phyloP scores from a whole-genome alignment of 1,284 basidiomycete species.

The Exsudoporus floridanus region DNA sequence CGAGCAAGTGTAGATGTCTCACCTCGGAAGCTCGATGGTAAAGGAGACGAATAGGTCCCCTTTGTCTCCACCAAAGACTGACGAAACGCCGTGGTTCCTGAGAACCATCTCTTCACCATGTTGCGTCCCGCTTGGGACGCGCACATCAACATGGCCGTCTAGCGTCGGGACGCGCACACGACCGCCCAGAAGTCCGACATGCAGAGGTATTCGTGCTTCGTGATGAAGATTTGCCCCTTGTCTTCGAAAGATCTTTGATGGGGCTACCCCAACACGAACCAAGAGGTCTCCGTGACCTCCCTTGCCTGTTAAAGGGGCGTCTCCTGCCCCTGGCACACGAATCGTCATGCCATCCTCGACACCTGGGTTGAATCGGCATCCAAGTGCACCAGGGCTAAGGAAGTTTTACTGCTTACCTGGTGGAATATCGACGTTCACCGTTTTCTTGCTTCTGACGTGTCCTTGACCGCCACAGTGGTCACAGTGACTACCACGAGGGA shows the following conservation, averaged over 20 bases:
- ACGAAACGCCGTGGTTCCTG: slow-evolving; percentile 83
- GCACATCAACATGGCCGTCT: slow-evolving; percentile 94
- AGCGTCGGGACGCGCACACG: slow-evolving; percentile 91
- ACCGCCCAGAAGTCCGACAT: slow-evolving; percentile 90
- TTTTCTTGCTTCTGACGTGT: slow-evolving; percentile 79
- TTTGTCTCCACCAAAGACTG: slow-evolving; percentile 63
- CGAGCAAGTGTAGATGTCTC: slow-evolving; percentile 31
- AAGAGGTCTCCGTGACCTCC: slow-evolving; percentile 84
- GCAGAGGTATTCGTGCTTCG: slow-evolving; percentile 88
- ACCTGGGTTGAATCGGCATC: slow-evolving; percentile 46
- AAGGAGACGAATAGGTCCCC: slow-evolving; percentile 95
- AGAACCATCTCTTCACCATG: slow-evolving; percentile 97
- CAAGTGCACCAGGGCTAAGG: slow-evolving; percentile 11
- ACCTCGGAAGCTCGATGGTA: slow-evolving; percentile 88
- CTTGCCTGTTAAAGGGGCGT: slow-evolving; percentile 79
- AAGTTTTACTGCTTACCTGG: slow-evolving; percentile 55
- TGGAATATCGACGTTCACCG: slow-evolving; percentile 84
- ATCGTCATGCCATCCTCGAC: slow-evolving; percentile 98
- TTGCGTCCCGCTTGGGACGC: slow-evolving; percentile 91
- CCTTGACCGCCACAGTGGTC: slow-evolving; percentile 84
- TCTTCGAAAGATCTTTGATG: slow-evolving; percentile 84
- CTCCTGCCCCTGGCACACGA: slow-evolving; percentile 81
- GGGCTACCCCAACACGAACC: slow-evolving; percentile 82
- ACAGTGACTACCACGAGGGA: slow-evolving; percentile 82
- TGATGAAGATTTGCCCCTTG: slow-evolving; percentile 94